Base-by-base conservation (phyloP, 1,139 yeast genomes). In the Taphrina populina region DNA sequence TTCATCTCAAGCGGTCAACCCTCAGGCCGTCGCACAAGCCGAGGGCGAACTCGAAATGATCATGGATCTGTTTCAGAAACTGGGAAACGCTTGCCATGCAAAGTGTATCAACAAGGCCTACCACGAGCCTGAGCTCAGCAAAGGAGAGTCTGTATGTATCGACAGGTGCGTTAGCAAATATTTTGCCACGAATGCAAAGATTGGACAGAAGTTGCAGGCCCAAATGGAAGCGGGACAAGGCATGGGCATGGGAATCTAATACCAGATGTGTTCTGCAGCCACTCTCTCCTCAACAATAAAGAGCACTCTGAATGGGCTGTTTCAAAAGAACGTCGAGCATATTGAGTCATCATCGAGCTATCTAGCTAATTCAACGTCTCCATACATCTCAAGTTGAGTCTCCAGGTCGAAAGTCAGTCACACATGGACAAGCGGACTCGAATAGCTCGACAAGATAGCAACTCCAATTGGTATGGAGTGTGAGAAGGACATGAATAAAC, bases 91-190 rank as follows among this genome's bases (percentile, higher is more conserved):
- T n/a, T 92, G 99, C 72, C 95, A 92, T 71, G 72, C 76, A 66
- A 92, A 92, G 75, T 92, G 99, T 74, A 85, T 92, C 69, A 69
- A 69, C 63, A 46, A 64, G 55, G 74, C 73, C 67, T 90, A 90
- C 75, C 68, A 71, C 59, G 94, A 87, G 59, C 85, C 92, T 57
- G 94, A 84, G 30, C 76, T 92, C 63, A 79, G 78, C 73, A 88
- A 87, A 76, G 82, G 78, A 66, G 98, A 92, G 73, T 81, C 92
- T 45, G 77, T 87, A 58, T 92, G 99, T 72, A 78, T 94, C 64
- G 99, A 92, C 74, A 83, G 98, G 77, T 92, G 99, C 75, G 98
- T 92, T 61, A 81, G 95, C 66, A 92, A 92, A 73, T 92, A 92
- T 73, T 94, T 94, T 66, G 96, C 88, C 66, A 88, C 95, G 64